phyloP scores from a whole-genome alignment of 495 filamentous ascomycete species.

The Podospora pseudocomata region DNA sequence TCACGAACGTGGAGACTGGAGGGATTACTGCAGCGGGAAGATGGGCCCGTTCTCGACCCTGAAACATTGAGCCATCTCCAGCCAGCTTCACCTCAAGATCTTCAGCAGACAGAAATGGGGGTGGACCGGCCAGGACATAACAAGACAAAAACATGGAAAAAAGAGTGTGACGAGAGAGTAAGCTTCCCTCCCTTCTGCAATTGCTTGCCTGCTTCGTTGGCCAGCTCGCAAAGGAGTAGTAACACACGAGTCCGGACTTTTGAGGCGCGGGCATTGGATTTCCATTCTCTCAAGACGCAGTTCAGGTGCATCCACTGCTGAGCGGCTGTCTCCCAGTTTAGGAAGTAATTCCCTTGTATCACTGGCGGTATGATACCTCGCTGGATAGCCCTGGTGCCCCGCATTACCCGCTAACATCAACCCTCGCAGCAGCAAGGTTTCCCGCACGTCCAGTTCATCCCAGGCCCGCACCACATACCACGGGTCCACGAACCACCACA shows the following conservation, averaged over 20 bases:
- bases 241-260: neutral
- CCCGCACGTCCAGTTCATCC: conserved; percentile 1
- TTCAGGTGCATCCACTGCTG: neutral
- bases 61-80: conserved; percentile 9
- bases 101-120: neutral
- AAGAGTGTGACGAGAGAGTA: too few relatives aligned
- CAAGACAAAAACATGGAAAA: neutral
- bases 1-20: conserved; percentile 8
- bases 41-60: conserved; percentile 12
- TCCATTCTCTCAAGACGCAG: too few relatives aligned
- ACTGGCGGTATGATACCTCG: neutral
- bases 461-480: neutral
- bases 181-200: neutral
- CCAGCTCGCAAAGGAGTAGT: neutral
- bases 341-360: conserved; percentile 22
- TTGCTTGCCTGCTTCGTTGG: neutral
- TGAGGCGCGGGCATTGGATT: neutral
- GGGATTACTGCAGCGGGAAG: neutral
- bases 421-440: conserved; percentile 3
- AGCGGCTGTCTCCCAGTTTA: conserved; percentile 9
- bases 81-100: conserved; percentile 1
- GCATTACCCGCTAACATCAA: conserved; percentile 6
- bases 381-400: conserved; percentile 12
- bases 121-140: neutral
- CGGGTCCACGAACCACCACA: neutral